These are phyloP conservation scores for Otatea glauca DNA, from an alignment of 176 grass and related monocot species.

Conservation along the genomic window DNA sequence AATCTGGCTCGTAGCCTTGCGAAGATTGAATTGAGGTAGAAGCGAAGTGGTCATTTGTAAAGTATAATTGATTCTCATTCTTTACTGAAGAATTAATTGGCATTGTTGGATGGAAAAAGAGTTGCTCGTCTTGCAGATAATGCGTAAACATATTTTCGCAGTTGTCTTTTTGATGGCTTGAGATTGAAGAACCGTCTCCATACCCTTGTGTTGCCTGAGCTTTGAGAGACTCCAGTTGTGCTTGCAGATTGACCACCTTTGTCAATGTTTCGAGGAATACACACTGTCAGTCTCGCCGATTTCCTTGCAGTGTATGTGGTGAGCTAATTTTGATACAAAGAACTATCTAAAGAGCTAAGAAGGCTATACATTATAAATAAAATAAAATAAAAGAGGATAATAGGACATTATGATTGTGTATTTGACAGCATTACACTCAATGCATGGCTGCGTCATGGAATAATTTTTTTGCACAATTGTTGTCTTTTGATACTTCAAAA, in stretches of 20 bases:
- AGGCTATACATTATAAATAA: background rate
- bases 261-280: conserved; percentile 23
- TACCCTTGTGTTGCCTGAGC: conserved; percentile 53
- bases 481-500: background rate
- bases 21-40: conserved; percentile 52
- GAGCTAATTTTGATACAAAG: conserved; percentile 3
- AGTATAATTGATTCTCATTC: conserved; percentile 45
- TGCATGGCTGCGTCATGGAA: conserved; percentile 6
- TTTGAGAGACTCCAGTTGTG: conserved; percentile 74
- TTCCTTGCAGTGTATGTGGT: conserved; percentile 3
- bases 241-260: conserved; percentile 87
- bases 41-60: conserved; percentile 38
- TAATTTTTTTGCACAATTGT: background rate
- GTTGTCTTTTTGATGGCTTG: conserved; percentile 53
- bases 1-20: conserved; percentile 48
- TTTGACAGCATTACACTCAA: conserved; percentile 1
- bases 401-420: conserved; percentile 3
- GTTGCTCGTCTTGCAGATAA: conserved; percentile 30
- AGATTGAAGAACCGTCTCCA: conserved; percentile 40
- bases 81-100: conserved; percentile 55
- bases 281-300: conserved; percentile 27
- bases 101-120: conserved; percentile 30
- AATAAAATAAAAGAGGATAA: background rate
- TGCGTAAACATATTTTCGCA: conserved; percentile 31
- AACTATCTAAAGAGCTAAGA: conserved; percentile 16